A percentile compares a stretch with the other conserved stretches of the same genome.
Evolutionary conservation across 768 basidiomycete genomes (phyloP).

Genomic region (Auriscalpium orientale): DNA sequence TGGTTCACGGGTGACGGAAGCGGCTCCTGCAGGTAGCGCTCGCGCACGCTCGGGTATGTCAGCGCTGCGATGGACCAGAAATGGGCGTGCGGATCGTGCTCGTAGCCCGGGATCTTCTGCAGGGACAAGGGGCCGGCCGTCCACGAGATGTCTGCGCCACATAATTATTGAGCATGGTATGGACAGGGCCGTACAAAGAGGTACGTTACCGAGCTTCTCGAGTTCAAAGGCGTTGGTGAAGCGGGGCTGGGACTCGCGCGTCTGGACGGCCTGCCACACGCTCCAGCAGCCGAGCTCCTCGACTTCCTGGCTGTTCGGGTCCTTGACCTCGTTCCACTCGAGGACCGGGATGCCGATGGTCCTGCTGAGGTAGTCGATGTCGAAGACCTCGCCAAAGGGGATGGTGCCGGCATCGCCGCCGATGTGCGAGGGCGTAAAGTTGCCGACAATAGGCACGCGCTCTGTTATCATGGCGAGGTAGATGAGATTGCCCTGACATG

Average conservation of each 20-base stretch:
- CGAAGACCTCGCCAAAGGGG: slow-evolving; percentile 35
- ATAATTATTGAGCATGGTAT: slow-evolving; percentile 2
- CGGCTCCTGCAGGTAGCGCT: slow-evolving; percentile 17
- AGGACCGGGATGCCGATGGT: slow-evolving; percentile 30
- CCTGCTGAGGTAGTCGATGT: slow-evolving; percentile 29
- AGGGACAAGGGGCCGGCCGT: slow-evolving; percentile 26
- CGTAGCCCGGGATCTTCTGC: slow-evolving; percentile 24
- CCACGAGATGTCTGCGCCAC: slow-evolving; percentile 27
- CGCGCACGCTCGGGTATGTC: slow-evolving; percentile 25
- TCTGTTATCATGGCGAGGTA: slow-evolving; percentile 32
- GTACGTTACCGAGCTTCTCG: slow-evolving; percentile 24
- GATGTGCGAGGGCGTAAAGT: slow-evolving; percentile 35
- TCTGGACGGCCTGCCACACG: slow-evolving; percentile 30
- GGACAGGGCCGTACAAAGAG: not conserved
- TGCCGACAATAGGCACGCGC: slow-evolving; percentile 33
- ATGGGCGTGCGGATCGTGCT: slow-evolving; percentile 25
- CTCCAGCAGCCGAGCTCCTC: slow-evolving; percentile 39
- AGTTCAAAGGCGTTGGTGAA: slow-evolving; percentile 18
- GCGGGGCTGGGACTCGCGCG: slow-evolving; percentile 20
- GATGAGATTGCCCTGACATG: slow-evolving; percentile 29
- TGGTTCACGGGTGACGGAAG: slow-evolving; percentile 22
- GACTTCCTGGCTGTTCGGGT: slow-evolving; percentile 20
- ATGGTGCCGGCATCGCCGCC: slow-evolving; percentile 25
- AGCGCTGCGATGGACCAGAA: slow-evolving; percentile 27
- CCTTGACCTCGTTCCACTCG: slow-evolving; percentile 38